Percentiles rank a stretch among this genome's conserved stretches.
phyloP scores from a whole-genome alignment of 108 stramenopile genomes.

The Nitzschia sp. region DNA sequence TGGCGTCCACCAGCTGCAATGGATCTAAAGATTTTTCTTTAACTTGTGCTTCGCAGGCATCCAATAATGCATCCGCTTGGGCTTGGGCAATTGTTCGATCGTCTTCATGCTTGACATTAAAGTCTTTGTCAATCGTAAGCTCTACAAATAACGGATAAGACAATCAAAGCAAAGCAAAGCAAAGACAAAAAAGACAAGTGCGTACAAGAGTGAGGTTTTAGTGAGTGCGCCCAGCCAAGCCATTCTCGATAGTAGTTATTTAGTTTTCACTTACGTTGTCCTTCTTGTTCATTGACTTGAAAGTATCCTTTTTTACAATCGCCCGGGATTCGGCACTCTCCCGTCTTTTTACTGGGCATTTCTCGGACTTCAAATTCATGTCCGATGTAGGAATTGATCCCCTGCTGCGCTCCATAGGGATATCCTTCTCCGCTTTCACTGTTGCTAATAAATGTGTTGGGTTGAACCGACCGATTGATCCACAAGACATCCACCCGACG shows the following conservation, averaged over 20 bases:
- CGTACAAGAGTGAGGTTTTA: no score
- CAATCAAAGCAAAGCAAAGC: not conserved
- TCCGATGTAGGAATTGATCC: slow-evolving; percentile 55
- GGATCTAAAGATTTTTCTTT: not conserved
- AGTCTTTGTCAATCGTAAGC: slow-evolving; percentile 27
- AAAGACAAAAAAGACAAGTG: not conserved
- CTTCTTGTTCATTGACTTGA: slow-evolving; percentile 57
- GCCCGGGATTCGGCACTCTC: slow-evolving; percentile 48
- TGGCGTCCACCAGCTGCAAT: slow-evolving; percentile 29
- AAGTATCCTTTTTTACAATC: slow-evolving; percentile 58
- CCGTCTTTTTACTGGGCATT: slow-evolving; percentile 62
- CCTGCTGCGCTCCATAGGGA: slow-evolving; percentile 49
- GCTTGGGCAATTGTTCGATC: slow-evolving; percentile 36
- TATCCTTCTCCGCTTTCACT: slow-evolving; percentile 47
- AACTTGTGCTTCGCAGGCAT: slow-evolving; percentile 40
- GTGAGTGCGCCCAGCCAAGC: no score
- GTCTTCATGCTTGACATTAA: slow-evolving; percentile 51
- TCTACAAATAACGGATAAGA: not conserved
- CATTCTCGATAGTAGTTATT: not conserved
- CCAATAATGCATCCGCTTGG: slow-evolving; percentile 44
- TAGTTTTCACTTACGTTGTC: slow-evolving; percentile 56
- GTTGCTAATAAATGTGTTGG: slow-evolving; percentile 40
- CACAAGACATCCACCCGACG: slow-evolving; percentile 62
- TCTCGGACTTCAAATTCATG: slow-evolving; percentile 76
- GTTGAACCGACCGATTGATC: slow-evolving; percentile 46